phyloP scores from a whole-genome alignment of 2,329 filamentous ascomycete genomes.

The Pyricularia pennisetigena region DNA sequence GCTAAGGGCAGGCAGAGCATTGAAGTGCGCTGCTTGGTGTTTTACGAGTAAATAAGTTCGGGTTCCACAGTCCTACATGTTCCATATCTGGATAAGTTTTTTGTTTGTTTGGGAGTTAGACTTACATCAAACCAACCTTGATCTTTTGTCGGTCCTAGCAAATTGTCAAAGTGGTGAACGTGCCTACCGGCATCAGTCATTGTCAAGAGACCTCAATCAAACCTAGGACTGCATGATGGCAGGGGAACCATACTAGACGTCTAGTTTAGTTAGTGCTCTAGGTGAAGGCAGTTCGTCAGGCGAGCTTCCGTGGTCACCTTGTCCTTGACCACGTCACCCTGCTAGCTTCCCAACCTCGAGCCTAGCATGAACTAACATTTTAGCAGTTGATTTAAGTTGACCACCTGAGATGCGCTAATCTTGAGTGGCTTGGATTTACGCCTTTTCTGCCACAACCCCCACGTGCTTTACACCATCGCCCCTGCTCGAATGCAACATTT shows the following conservation, averaged over 20 bases:
- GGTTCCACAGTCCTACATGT: background rate
- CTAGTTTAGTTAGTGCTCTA: too few relatives aligned
- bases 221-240: too few relatives aligned
- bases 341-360: background rate
- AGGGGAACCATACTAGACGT: background rate
- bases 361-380: background rate
- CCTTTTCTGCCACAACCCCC: background rate
- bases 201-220: background rate
- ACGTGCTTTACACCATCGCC: background rate
- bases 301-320: background rate
- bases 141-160: background rate
- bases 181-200: background rate
- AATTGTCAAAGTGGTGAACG: background rate
- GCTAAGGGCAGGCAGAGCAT: conserved; percentile 46
- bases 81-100: background rate
- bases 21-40: conserved; percentile 53
- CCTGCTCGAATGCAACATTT: background rate
- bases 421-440: background rate
- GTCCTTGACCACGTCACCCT: background rate
- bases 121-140: background rate
- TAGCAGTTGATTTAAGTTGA: background rate
- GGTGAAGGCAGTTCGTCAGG: background rate
- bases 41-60: conserved; percentile 34
- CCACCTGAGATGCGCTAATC: background rate
- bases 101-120: background rate